Evolutionary conservation across 2,329 filamentous ascomycete species (phyloP), one percentile per base, ranked within the genome.

Genomic region (Apiospora saccharicola): DNA sequence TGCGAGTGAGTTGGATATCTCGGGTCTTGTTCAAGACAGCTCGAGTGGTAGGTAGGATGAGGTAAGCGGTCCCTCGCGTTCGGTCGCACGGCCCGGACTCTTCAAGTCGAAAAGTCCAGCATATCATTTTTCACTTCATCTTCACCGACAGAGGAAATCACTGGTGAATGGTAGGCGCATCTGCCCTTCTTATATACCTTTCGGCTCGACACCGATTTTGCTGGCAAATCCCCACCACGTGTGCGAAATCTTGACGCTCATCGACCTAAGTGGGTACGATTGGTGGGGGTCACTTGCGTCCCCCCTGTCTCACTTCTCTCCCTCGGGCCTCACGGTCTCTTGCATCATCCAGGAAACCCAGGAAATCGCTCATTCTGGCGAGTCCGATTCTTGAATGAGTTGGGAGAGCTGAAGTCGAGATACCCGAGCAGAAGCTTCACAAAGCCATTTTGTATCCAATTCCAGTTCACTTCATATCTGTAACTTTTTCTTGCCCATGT

Each of bases 161-260:
- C 7, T 3, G 57, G 34, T 4, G 14, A 64, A 41, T 41, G 30
- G 57, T 13, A 64, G 57, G 57, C 57, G 26, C 57, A 24, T 22
- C 30, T 37, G 16, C 57, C 34, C 57, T 64, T 41, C 34, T 64
- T 64, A 64, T 64, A 64, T 64, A 64, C 30, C 57, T 19, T 64
- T 64, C 57, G 30, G 30, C 34, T 41, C 34, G 10, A 2, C 34
- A 64, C 34, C 34, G 57, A 24, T 37, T 64, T 64, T 64, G 57
- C 57, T 64, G 57, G 57, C 1, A 64, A 64, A 64, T 64, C 57
- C n/a, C 57, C 57, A 64, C 57, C 57, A 64, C 57, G 57, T 64
- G 57, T 37, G 34, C 57, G 34, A 41, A 64, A 24, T 64, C 34
- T 64, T 64, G 57, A 64, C 57, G 57, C 12, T 64, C 34, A 22